phyloP scores from a whole-genome alignment of 2,329 filamentous ascomycete species.

The Verticillium albo-atrum region DNA sequence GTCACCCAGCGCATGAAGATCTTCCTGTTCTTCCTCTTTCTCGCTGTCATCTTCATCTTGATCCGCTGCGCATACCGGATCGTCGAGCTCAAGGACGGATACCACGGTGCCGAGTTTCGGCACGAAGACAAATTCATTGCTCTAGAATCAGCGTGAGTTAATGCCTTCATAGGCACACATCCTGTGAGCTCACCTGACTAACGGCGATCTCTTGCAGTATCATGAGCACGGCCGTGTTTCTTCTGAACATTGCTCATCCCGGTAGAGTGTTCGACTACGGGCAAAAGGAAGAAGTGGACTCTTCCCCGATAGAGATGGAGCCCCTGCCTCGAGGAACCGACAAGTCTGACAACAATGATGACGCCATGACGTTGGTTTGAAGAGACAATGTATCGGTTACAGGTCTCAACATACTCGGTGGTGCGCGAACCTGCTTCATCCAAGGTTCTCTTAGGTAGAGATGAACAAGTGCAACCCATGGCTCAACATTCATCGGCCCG shows the following conservation, averaged over 20 bases:
- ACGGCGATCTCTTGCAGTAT: neutral
- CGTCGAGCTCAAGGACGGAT: conserved; percentile 53
- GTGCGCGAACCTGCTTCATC: too few species aligned
- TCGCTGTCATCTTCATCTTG: conserved; percentile 52
- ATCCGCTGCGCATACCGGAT: conserved; percentile 55
- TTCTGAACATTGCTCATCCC: neutral
- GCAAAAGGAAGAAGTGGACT: neutral
- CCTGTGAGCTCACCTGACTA: neutral
- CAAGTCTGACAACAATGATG: neutral
- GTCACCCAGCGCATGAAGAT: conserved; percentile 31
- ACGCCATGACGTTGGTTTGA: neutral
- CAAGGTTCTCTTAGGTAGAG: too few species aligned
- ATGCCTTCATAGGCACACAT: too few species aligned
- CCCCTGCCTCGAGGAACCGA: neutral
- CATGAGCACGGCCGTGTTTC: neutral
- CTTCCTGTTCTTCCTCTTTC: conserved; percentile 43
- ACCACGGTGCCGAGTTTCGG: conserved; percentile 41
- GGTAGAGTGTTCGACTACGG: neutral
- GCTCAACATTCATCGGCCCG: too few species aligned
- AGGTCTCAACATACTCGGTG: too few species aligned
- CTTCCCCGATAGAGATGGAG: neutral
- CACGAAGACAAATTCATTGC: conserved; percentile 37
- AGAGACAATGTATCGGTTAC: too few species aligned
- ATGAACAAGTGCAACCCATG: too few species aligned
- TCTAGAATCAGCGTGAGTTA: conserved; percentile 30